A percentile compares a stretch with the other conserved stretches of the same genome.
These are phyloP conservation scores for Barnettozyma populi DNA, from an alignment of 805 yeast genomes.

Conservation along the genomic window DNA sequence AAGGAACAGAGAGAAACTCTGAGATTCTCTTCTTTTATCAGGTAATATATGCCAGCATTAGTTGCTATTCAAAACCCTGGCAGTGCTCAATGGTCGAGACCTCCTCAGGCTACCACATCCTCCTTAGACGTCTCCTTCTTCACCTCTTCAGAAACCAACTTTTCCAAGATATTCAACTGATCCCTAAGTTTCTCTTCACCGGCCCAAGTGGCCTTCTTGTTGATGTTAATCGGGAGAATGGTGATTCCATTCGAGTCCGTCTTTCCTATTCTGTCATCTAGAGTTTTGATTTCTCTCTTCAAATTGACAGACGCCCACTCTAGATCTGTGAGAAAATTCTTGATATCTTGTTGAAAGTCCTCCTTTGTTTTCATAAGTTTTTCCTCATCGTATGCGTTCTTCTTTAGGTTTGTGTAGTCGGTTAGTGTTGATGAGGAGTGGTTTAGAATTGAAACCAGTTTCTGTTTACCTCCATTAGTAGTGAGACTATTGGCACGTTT, in stretches of 20 bases:
- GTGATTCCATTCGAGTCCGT: slow-evolving; percentile 40
- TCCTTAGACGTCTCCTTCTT: not conserved
- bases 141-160: slow-evolving; percentile 15
- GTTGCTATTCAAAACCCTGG: too few relatives aligned
- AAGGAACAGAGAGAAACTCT: too few relatives aligned
- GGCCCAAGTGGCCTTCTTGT: slow-evolving; percentile 64
- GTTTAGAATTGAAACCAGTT: slow-evolving; percentile 46
- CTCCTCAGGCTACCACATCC: not conserved
- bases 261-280: slow-evolving; percentile 55
- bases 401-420: slow-evolving; percentile 33
- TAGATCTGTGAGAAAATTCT: slow-evolving; percentile 46
- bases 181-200: slow-evolving; percentile 52
- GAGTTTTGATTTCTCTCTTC: slow-evolving; percentile 58
- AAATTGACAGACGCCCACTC: slow-evolving; percentile 54
- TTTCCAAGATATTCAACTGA: slow-evolving; percentile 35
- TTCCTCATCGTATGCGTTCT: slow-evolving; percentile 18
- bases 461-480: slow-evolving; percentile 15
- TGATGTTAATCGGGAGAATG: slow-evolving; percentile 63
- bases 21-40: too few relatives aligned
- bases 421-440: slow-evolving; percentile 42
- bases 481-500: not conserved
- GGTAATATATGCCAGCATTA: too few relatives aligned
- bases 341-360: slow-evolving; percentile 39
- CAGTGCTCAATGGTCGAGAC: not conserved
- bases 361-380: slow-evolving; percentile 27